Conservation (phyloP, 805 yeast species). For the Candida oleophila region DNA sequence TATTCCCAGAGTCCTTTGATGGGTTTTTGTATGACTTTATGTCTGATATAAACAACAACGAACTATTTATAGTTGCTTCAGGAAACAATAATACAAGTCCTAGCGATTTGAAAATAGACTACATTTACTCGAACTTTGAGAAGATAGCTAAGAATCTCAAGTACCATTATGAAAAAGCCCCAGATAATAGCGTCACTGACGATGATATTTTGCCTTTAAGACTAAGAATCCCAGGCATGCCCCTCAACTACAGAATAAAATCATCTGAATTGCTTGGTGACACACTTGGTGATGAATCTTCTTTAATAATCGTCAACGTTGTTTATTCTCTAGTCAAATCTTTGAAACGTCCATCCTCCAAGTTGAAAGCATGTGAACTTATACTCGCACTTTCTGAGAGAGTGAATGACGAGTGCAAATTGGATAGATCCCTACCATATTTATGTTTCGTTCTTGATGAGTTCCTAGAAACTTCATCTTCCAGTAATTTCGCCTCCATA, state of each 20-base stretch:
- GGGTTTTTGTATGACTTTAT: constrained; percentile 70
- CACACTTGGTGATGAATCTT: constrained; percentile 36
- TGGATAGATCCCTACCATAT: constrained; percentile 85
- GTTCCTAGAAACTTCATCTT: constrained; percentile 19
- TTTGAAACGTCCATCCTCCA: constrained; percentile 56
- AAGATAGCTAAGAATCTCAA: constrained; percentile 23
- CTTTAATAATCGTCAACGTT: constrained; percentile 56
- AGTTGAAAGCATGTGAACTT: constrained; percentile 72
- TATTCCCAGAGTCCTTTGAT: constrained; percentile 72
- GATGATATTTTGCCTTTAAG: constrained; percentile 29
- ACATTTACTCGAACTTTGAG: constrained; percentile 59
- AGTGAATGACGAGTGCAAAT: constrained; percentile 76
- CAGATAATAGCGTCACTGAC: neutral
- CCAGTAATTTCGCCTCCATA: neutral
- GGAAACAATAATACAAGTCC: constrained; percentile 20
- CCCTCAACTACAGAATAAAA: constrained; percentile 38
- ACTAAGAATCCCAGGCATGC: constrained; percentile 54
- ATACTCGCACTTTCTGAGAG: constrained; percentile 74
- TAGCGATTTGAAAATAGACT: constrained; percentile 52
- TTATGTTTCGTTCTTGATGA: constrained; percentile 73
- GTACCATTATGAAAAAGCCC: neutral
- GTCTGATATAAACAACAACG: constrained; percentile 25
- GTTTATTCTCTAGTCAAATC: constrained; percentile 62
- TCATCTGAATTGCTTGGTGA: neutral
- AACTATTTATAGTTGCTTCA: constrained; percentile 11